These are phyloP conservation scores for Colletotrichum sp. DNA, from an alignment of 2,329 filamentous ascomycete genomes.

Conservation along the genomic window DNA sequence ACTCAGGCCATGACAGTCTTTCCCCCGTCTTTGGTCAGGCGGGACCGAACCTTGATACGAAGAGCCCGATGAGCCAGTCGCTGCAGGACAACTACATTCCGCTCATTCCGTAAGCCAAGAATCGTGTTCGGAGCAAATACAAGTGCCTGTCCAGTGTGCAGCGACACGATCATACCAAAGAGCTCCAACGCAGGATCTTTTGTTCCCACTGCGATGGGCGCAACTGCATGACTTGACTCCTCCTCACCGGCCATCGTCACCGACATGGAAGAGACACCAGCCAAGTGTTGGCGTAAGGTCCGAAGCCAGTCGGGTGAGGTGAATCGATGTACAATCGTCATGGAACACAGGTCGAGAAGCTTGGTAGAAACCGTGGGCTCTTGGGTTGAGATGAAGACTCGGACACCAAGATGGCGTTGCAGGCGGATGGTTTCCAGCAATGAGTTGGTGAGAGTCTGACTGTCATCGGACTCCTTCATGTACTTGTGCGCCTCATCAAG, in stretches of 20 bases:
- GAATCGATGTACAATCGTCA: constrained; percentile 78
- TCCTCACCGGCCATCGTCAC: constrained; percentile 1
- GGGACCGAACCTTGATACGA: constrained; percentile 42
- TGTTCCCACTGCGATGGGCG: constrained; percentile 15
- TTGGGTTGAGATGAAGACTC: constrained; percentile 77
- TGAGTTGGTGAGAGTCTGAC: constrained; percentile 62
- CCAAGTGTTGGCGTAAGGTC: constrained; percentile 31
- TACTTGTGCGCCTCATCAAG: constrained; percentile 84
- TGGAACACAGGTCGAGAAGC: constrained; percentile 73
- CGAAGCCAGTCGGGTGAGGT: constrained; percentile 43
- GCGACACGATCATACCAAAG: constrained; percentile 45
- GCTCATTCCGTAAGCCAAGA: background rate
- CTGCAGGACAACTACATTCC: constrained; percentile 11
- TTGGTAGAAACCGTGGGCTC: constrained; percentile 74
- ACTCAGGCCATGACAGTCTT: constrained; percentile 45
- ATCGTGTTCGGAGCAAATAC: constrained; percentile 51
- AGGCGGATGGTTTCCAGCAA: constrained; percentile 69
- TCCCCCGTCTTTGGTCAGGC: constrained; percentile 51
- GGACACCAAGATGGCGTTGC: constrained; percentile 71
- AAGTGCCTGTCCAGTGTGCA: constrained; percentile 50
- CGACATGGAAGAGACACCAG: constrained; percentile 26
- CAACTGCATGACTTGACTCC: background rate
- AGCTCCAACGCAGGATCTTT: constrained; percentile 34
- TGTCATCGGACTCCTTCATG: constrained; percentile 63
- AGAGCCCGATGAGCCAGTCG: constrained; percentile 42